Evolutionary conservation across 2,329 filamentous ascomycete genomes (phyloP), one percentile per base, ranked within the genome.

Genomic region (Xylaria sp.): DNA sequence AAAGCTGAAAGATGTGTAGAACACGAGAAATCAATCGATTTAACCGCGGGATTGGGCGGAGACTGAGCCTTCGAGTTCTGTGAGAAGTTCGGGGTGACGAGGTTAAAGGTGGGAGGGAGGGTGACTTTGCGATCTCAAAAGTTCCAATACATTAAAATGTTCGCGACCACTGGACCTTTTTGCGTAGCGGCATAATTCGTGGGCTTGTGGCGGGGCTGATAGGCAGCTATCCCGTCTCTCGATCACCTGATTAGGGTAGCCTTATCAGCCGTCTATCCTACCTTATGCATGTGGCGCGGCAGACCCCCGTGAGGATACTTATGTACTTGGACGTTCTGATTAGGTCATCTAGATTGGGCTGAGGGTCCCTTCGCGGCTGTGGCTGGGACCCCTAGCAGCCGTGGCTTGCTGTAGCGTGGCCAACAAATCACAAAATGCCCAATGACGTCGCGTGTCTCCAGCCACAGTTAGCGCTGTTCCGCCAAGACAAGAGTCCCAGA

Each of bases 11-110:
- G 67, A 66, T 61, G 50, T 73, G 57, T 73, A 80, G 88, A 93
- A 94, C 91, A 90, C 85, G 91, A 94, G 91, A 90, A 85, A 84
- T 93, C 94, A 98, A 98, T 98, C 94, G 89, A 90, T 96, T 98
- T 96, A 97, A 97, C 94, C 94, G 93, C 92, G 80, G 81, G 76
- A 80, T 89, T 91, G 89, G 87, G 91, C 94, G 94, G 94, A 97
- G 94, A 98, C 94, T 97, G 94, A 96, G 87, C 90, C 93, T 92
- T 95, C 92, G 87, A 92, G 92, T 96, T 90, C 91, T 87, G 76
- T 75, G 74, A 60, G 66, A 61, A 52, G 52, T 72, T 70, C 62
- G 67, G 70, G 65, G 56, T 72, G 64, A 71, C 64, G 64, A 70
- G 74, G 71, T 75, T 72, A 73, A 71, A 70, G 70, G 67, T 70